A percentile compares a stretch with the other conserved stretches of the same genome.
Evolutionary conservation across 2,329 filamentous ascomycete species (phyloP).

Genomic region (Xylariaceae sp.): DNA sequence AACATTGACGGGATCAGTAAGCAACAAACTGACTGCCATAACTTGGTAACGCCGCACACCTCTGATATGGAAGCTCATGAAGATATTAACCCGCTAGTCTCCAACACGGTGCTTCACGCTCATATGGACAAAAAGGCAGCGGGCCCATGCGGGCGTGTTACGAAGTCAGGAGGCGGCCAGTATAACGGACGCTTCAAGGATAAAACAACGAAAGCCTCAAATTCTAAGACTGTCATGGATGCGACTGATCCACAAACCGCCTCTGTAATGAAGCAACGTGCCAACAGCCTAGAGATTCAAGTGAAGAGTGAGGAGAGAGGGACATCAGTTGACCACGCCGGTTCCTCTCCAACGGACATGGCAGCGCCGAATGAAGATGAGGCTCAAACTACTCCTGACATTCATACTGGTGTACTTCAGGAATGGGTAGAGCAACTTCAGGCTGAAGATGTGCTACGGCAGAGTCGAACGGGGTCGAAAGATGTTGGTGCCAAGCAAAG

Average conservation of each 20-base stretch:
- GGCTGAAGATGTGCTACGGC: slow-evolving; percentile 17
- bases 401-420: slow-evolving; percentile 25
- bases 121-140: slow-evolving; percentile 8
- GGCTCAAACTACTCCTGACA: slow-evolving; percentile 15
- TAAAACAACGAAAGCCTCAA: slow-evolving; percentile 7
- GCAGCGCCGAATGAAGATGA: neutral
- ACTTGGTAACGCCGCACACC: neutral
- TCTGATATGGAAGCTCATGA: neutral
- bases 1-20: slow-evolving; percentile 1
- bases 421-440: slow-evolving; percentile 30
- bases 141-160: slow-evolving; percentile 15
- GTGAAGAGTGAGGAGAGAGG: neutral
- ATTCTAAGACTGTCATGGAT: slow-evolving; percentile 3
- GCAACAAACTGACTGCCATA: neutral
- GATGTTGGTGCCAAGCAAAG: slow-evolving; percentile 1
- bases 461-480: slow-evolving; percentile 6
- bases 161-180: slow-evolving; percentile 13
- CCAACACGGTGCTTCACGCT: neutral
- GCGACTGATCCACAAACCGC: neutral
- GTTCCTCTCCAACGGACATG: neutral
- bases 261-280: neutral
- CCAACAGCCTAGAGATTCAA: neutral
- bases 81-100: neutral
- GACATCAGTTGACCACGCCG: neutral
- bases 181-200: slow-evolving; percentile 4